Percentiles rank a stretch among this genome's conserved stretches.
phyloP scores from a whole-genome alignment of 176 grass and related monocot species.

The Oryza longistaminata region DNA sequence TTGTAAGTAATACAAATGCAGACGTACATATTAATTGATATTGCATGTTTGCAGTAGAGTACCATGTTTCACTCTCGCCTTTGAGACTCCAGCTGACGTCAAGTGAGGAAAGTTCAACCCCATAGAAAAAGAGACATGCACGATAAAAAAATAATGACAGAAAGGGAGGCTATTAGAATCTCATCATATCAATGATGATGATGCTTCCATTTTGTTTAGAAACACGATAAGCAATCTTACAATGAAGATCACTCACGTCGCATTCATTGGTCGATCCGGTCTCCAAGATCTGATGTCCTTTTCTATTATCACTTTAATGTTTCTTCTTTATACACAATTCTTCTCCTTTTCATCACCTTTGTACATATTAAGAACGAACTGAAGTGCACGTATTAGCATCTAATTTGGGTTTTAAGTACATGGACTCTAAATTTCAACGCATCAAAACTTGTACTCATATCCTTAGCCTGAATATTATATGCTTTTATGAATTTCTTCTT shows the following conservation, averaged over 20 bases:
- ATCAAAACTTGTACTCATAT: not conserved
- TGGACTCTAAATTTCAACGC: not conserved
- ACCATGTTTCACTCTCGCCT: not conserved
- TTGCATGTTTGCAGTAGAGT: not conserved
- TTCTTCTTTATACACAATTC: not conserved
- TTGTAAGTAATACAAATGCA: not conserved
- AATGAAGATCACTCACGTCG: conserved; percentile 23
- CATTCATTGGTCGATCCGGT: not conserved
- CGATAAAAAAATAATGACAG: not conserved
- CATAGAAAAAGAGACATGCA: too few species aligned
- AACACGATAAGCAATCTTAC: conserved; percentile 7
- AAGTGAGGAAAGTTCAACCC: not conserved
- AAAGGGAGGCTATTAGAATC: not conserved
- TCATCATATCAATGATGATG: conserved; percentile 22
- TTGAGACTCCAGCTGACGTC: not conserved
- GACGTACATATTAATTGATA: not conserved
- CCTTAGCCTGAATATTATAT: not conserved
- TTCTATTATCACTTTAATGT: not conserved
- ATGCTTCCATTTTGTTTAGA: conserved; percentile 5
- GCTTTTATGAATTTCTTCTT: not conserved
- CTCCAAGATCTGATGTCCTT: conserved; percentile 5
- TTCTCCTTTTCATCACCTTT: not conserved
- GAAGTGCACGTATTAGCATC: not conserved
- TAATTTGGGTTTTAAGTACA: not conserved
- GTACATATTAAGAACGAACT: not conserved